Conservation (phyloP, 139 green algal species). For the Chlorella sorokiniana region DNA sequence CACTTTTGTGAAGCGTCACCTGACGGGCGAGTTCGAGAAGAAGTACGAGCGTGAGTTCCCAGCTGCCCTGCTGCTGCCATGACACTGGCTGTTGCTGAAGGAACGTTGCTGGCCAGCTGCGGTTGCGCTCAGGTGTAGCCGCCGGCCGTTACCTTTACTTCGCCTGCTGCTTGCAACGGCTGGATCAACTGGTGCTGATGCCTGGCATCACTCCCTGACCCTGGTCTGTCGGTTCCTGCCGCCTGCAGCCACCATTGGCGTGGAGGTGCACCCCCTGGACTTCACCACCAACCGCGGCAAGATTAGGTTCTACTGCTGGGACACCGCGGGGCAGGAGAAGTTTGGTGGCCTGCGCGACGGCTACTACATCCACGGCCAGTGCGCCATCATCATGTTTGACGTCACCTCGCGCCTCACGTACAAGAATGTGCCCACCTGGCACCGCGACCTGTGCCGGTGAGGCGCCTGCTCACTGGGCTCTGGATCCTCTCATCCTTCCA, state of each 20-base stretch:
- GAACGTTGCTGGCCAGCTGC: neutral
- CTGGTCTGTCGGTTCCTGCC: neutral
- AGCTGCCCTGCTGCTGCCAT: neutral
- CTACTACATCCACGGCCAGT: slow-evolving; percentile 99
- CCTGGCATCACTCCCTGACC: neutral
- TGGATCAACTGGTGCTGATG: neutral
- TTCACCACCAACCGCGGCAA: slow-evolving; percentile 98
- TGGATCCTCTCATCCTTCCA: too few species aligned
- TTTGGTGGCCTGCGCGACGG: slow-evolving; percentile 98
- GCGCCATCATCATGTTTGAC: slow-evolving; percentile 99
- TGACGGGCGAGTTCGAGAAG: slow-evolving; percentile 99
- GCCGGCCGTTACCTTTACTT: neutral
- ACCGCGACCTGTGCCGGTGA: slow-evolving; percentile 94
- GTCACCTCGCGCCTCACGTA: slow-evolving; percentile 99
- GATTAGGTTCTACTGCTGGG: slow-evolving; percentile 99
- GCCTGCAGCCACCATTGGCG: slow-evolving; percentile 93
- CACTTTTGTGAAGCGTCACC: slow-evolving; percentile 98
- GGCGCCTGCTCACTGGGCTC: neutral
- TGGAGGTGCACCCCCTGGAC: slow-evolving; percentile 98
- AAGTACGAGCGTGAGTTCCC: slow-evolving; percentile 93
- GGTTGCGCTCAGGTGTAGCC: neutral
- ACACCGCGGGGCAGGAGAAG: slow-evolving; percentile 98
- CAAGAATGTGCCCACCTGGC: slow-evolving; percentile 99
- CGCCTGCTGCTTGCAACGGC: neutral
- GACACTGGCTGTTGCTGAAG: neutral